Evolutionary conservation across 2,329 filamentous ascomycete species (phyloP), one percentile per base, ranked within the genome.

Genomic region (Penicillium vulpinum): DNA sequence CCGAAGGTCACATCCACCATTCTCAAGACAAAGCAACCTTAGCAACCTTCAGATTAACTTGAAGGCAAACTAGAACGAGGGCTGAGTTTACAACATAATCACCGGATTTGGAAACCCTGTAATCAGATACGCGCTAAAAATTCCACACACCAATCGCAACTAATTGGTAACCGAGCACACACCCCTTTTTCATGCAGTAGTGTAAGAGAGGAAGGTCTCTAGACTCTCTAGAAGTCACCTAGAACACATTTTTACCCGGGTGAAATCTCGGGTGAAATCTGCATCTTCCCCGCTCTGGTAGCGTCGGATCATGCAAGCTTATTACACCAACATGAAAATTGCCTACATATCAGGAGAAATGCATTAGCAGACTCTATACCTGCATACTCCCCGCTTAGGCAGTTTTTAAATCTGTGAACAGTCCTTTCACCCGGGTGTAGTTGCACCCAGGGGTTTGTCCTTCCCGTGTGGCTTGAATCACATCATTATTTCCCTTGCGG

Each of bases 391-490:
- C n/a, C n/a, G n/a, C n/a, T n/a, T n/a, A n/a, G n/a, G n/a, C n/a
- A n/a, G n/a, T n/a, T n/a, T n/a, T n/a, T n/a, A n/a, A n/a, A n/a
- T n/a, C n/a, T n/a, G n/a, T n/a, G n/a, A 33, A 46, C 28, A 21
- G 13, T 22, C 9, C 2, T n/a, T 38, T 38, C 9, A 38, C 50
- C 50, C 31, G 50, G 50, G 50, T 52, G n/a, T n/a, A n/a, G n/a
- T n/a, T n/a, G n/a, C n/a, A n/a, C n/a, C n/a, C n/a, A n/a, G n/a
- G n/a, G n/a, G n/a, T n/a, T n/a, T n/a, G n/a, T n/a, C n/a, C n/a
- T n/a, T 46, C 31, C 50, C 29, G 29, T 35, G 36, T 50, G 21
- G 45, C 22, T 31, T 41, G 9, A n/a, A 51, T 55, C 52, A 51
- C 29, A 29, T 44, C 38, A 43, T 50, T 21, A 33, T n/a, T 38